These are phyloP conservation scores for Stylosanthes scabra DNA, from an alignment of 331 rosid genomes.

Conservation along the genomic window DNA sequence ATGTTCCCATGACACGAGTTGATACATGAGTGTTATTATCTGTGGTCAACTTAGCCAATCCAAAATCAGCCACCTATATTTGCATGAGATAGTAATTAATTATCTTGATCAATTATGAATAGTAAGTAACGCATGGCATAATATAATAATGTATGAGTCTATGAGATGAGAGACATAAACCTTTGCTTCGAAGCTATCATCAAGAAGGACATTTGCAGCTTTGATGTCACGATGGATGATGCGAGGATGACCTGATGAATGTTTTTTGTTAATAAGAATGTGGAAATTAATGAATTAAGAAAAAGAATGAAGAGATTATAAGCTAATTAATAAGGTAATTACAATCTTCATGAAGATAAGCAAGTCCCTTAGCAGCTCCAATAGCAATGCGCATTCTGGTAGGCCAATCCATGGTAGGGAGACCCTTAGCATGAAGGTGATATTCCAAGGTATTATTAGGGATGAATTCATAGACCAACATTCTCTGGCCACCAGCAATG, in stretches of 20 bases:
- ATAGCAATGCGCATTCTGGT: slow-evolving; percentile 70
- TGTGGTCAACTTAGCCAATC: slow-evolving; percentile 80
- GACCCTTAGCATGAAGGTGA: slow-evolving; percentile 71
- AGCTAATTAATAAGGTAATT: too few species aligned
- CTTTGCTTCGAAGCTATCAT: slow-evolving; percentile 81
- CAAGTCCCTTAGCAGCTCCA: slow-evolving; percentile 89
- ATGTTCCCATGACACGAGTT: slow-evolving; percentile 93
- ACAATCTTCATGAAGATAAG: slow-evolving; percentile 94
- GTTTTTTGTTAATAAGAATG: background rate
- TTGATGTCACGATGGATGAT: slow-evolving; percentile 91
- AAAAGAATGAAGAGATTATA: background rate
- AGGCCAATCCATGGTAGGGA: slow-evolving; percentile 74
- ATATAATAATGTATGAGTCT: too few species aligned
- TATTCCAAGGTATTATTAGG: slow-evolving; percentile 67
- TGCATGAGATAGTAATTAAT: background rate
- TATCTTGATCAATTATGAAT: background rate
- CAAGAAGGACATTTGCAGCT: slow-evolving; percentile 77
- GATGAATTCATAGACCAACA: slow-evolving; percentile 84
- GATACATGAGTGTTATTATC: slow-evolving; percentile 85
- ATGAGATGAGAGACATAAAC: background rate
- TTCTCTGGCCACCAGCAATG: slow-evolving; percentile 65
- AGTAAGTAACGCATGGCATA: too few species aligned
- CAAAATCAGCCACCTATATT: slow-evolving; percentile 72
- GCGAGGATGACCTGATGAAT: slow-evolving; percentile 64
- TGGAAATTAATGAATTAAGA: background rate